A percentile compares a stretch with the other conserved stretches of the same genome.
phyloP scores from a whole-genome alignment of 2,329 filamentous ascomycete genomes.

The Alternaria consortialis region DNA sequence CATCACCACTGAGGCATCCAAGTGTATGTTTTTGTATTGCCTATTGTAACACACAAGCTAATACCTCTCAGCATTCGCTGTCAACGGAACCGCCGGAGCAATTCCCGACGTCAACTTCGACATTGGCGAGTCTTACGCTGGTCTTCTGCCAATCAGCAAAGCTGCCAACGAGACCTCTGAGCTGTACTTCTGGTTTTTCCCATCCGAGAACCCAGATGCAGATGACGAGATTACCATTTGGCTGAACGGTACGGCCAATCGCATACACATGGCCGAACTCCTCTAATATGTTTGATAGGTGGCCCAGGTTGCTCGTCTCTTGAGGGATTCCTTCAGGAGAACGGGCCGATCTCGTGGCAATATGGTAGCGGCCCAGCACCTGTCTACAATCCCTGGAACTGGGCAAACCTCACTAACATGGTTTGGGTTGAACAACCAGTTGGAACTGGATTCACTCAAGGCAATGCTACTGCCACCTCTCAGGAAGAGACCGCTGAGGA shows the following conservation, averaged over 20 bases:
- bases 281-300: slow-evolving; percentile 6
- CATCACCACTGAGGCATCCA: slow-evolving; percentile 52
- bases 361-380: slow-evolving; percentile 51
- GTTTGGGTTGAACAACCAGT: slow-evolving; percentile 77
- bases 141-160: slow-evolving; percentile 63
- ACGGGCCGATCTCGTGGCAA: slow-evolving; percentile 58
- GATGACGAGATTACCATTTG: slow-evolving; percentile 62
- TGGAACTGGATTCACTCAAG: slow-evolving; percentile 74
- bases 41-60: background rate
- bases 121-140: slow-evolving; percentile 56
- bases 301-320: slow-evolving; percentile 59
- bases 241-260: slow-evolving; percentile 43
- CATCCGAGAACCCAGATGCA: slow-evolving; percentile 59
- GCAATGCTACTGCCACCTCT: slow-evolving; percentile 68
- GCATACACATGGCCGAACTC: background rate
- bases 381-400: slow-evolving; percentile 56
- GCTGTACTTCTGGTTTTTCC: slow-evolving; percentile 67
- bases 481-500: slow-evolving; percentile 75
- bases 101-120: slow-evolving; percentile 61
- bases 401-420: slow-evolving; percentile 71
- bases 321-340: slow-evolving; percentile 61
- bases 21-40: slow-evolving; percentile 16
- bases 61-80: slow-evolving; percentile 42
- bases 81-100: slow-evolving; percentile 49
- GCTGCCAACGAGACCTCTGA: slow-evolving; percentile 56